Percentiles rank a stretch among this genome's conserved stretches.
Evolutionary conservation across 2,329 filamentous ascomycete species (phyloP).

Genomic region (Xylaria hypoxylon): DNA sequence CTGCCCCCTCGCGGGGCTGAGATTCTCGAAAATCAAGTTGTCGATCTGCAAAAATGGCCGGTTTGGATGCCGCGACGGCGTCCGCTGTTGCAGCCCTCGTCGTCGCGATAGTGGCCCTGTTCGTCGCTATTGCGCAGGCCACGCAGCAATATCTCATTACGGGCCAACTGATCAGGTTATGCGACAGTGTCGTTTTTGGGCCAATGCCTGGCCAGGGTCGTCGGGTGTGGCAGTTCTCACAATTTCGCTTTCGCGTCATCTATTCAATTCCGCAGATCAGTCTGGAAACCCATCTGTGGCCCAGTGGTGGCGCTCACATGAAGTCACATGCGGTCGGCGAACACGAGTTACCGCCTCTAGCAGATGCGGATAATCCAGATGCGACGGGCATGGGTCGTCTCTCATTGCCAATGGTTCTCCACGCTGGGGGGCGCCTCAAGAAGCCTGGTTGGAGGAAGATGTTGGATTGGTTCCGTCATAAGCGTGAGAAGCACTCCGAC

Average conservation of each 20-base stretch:
- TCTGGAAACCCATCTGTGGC: slow-evolving; percentile 15
- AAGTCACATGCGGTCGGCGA: slow-evolving; percentile 24
- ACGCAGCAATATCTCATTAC: slow-evolving; percentile 29
- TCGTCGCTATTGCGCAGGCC: slow-evolving; percentile 24
- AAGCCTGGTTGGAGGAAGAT: neutral
- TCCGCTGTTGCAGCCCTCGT: slow-evolving; percentile 26
- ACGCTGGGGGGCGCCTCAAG: neutral
- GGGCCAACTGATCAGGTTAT: slow-evolving; percentile 23
- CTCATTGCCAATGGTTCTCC: neutral
- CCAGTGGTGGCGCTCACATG: slow-evolving; percentile 19
- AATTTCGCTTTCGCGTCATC: slow-evolving; percentile 30
- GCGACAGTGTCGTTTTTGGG: slow-evolving; percentile 25
- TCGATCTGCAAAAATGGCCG: slow-evolving; percentile 6
- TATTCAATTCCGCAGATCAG: slow-evolving; percentile 30
- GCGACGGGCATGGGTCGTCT: neutral
- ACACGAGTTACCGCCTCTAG: slow-evolving; percentile 11
- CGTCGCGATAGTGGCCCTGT: slow-evolving; percentile 22
- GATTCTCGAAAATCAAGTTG: too few relatives aligned
- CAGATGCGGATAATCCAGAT: neutral
- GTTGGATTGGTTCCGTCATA: slow-evolving; percentile 11
- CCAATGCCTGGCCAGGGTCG: slow-evolving; percentile 27
- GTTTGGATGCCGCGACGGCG: slow-evolving; percentile 19
- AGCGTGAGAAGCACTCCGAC: neutral
- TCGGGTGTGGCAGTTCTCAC: slow-evolving; percentile 28
- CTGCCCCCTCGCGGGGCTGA: too few relatives aligned